Percentiles rank a stretch among this genome's conserved stretches.
These are phyloP conservation scores for Spergularia bocconei DNA, from an alignment of 148 eudicot genomes.

Conservation along the genomic window DNA sequence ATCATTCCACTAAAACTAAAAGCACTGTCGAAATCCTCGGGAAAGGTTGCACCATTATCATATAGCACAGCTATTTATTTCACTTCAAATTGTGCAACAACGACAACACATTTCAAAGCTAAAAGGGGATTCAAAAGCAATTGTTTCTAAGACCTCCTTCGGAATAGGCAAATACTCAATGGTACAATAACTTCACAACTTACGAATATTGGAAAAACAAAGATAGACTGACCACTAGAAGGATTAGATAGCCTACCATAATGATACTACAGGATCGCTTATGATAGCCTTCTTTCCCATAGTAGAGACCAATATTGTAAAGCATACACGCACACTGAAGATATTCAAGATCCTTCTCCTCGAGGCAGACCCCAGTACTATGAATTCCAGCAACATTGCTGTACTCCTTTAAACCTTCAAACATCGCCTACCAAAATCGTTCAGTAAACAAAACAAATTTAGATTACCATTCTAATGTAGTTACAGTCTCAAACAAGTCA, in stretches of 20 bases:
- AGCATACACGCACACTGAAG: conserved; percentile 80
- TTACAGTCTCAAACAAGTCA: background rate
- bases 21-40: background rate
- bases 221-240: background rate
- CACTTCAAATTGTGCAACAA: background rate
- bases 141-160: background rate
- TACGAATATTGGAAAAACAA: background rate
- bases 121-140: background rate
- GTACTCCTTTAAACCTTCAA: conserved; percentile 52
- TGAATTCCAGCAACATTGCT: conserved; percentile 23
- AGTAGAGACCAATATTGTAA: conserved; percentile 55
- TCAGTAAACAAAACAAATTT: background rate
- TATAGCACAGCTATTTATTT: background rate
- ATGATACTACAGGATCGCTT: conserved; percentile 56
- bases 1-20: background rate
- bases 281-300: conserved; percentile 75
- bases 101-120: background rate
- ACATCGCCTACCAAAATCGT: conserved; percentile 41
- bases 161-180: background rate
- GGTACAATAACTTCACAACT: background rate
- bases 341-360: conserved; percentile 63
- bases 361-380: conserved; percentile 24
- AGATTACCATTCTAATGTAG: background rate
- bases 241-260: conserved; percentile 38
- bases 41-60: background rate